Conservation (phyloP, 2,329 filamentous ascomycete genomes). For the Dactylonectria estremocensis region DNA sequence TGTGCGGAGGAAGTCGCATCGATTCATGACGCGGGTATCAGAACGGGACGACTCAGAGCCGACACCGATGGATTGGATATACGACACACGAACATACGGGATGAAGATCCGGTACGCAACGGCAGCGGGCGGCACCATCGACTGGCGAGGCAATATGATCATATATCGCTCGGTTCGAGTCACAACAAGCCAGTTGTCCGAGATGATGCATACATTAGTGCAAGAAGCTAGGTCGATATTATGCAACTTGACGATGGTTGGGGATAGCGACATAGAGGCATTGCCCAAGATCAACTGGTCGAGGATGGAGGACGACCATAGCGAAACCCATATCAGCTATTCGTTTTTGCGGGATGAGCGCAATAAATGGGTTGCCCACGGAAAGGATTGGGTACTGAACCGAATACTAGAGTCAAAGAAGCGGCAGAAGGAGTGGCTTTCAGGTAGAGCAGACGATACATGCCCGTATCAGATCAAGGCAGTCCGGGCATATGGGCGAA, state of each 20-base stretch:
- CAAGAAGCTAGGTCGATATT: slow-evolving; percentile 4
- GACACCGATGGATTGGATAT: slow-evolving; percentile 39
- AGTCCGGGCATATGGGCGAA: too few species aligned
- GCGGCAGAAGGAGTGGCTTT: not conserved
- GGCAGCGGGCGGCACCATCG: slow-evolving; percentile 10
- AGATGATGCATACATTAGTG: slow-evolving; percentile 10
- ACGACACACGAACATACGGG: slow-evolving; percentile 18
- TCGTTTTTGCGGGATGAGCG: slow-evolving; percentile 4
- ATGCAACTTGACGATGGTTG: slow-evolving; percentile 2
- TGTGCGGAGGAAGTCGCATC: slow-evolving; percentile 16
- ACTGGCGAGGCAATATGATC: slow-evolving; percentile 18
- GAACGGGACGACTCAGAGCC: not conserved
- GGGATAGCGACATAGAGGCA: not conserved
- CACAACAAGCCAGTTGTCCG: not conserved
- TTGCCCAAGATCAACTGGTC: slow-evolving; percentile 8
- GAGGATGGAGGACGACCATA: not conserved
- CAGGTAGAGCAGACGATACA: too few species aligned
- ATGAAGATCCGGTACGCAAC: slow-evolving; percentile 35
- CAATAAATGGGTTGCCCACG: not conserved
- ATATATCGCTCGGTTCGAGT: slow-evolving; percentile 1
- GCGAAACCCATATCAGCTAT: not conserved
- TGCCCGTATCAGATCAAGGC: too few species aligned
- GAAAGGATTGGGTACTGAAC: slow-evolving; percentile 1
- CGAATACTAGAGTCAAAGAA: not conserved
- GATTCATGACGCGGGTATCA: slow-evolving; percentile 33